Percentiles rank a stretch among this genome's conserved stretches.
phyloP scores from a whole-genome alignment of 1,139 yeast genomes.

The Ashbya aceris region DNA sequence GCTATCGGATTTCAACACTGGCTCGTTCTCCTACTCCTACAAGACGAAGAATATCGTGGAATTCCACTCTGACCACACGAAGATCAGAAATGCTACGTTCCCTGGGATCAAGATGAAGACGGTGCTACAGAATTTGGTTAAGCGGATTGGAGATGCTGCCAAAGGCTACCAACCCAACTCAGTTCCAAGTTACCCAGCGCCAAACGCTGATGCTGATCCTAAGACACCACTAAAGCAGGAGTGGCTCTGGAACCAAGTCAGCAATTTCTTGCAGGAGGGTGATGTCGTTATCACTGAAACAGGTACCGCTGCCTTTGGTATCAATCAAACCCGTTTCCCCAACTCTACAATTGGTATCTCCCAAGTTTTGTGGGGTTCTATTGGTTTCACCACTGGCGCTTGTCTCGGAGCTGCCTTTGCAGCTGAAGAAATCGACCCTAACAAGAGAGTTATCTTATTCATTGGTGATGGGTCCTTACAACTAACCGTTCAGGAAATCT shows the following conservation, averaged over 20 bases:
- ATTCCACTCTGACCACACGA: conserved; percentile 69
- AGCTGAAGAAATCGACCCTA: conserved; percentile 52
- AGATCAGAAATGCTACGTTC: conserved; percentile 57
- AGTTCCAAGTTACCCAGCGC: conserved; percentile 31
- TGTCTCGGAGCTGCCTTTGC: conserved; percentile 73
- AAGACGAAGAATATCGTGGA: conserved; percentile 62
- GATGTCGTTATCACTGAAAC: conserved; percentile 69
- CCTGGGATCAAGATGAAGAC: conserved; percentile 62
- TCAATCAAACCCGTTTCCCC: conserved; percentile 62
- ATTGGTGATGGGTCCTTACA: conserved; percentile 80
- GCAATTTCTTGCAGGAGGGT: conserved; percentile 60
- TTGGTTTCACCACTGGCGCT: conserved; percentile 74
- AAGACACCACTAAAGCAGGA: conserved; percentile 44
- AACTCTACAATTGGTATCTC: conserved; percentile 56
- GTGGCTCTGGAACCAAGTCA: conserved; percentile 62
- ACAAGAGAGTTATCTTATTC: conserved; percentile 57
- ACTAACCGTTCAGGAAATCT: conserved; percentile 68
- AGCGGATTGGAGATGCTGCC: conserved; percentile 28
- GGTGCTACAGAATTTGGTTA: conserved; percentile 38
- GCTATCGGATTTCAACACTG: conserved; percentile 72
- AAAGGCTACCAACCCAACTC: conserved; percentile 32
- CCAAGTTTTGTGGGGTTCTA: conserved; percentile 76
- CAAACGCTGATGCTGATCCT: conserved; percentile 26
- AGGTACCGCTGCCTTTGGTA: conserved; percentile 76
- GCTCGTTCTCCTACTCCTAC: conserved; percentile 66